Conservation (phyloP, 1,284 basidiomycete genomes). For the Psilocybe mexicana region DNA sequence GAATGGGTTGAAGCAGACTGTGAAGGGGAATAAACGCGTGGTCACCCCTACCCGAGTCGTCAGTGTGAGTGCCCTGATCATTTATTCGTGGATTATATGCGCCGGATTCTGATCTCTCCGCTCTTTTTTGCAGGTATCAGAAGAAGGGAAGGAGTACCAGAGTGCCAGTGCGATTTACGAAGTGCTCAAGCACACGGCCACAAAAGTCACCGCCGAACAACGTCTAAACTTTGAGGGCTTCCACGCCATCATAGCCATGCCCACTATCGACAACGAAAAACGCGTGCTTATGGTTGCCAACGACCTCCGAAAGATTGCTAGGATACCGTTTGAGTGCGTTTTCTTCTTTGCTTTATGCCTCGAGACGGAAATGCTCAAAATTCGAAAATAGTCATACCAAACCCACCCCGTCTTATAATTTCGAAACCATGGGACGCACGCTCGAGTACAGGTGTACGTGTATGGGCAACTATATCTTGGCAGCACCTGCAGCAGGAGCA, state of each 20-base stretch:
- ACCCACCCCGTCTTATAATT: slow-evolving; percentile 1
- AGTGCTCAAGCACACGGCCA: slow-evolving; percentile 9
- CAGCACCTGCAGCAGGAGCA: background rate
- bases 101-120: background rate
- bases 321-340: slow-evolving; percentile 21
- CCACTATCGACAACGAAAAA: slow-evolving; percentile 17
- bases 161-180: slow-evolving; percentile 17
- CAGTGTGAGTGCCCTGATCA: background rate
- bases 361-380: background rate
- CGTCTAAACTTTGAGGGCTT: slow-evolving; percentile 14
- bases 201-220: background rate
- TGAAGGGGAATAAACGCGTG: slow-evolving; percentile 1
- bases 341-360: background rate
- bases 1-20: slow-evolving; percentile 5
- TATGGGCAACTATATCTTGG: slow-evolving; percentile 3
- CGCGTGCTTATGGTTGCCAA: slow-evolving; percentile 15
- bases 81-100: background rate
- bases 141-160: slow-evolving; percentile 17
- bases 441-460: slow-evolving; percentile 14
- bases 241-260: slow-evolving; percentile 18
- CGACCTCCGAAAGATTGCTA: slow-evolving; percentile 20
- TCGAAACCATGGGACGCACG: slow-evolving; percentile 3
- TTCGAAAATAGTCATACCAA: slow-evolving; percentile 3
- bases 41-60: background rate
- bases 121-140: background rate